Evolutionary conservation across 164 flowering plant genomes (phyloP).

Genomic region (Buxus sempervirens): DNA sequence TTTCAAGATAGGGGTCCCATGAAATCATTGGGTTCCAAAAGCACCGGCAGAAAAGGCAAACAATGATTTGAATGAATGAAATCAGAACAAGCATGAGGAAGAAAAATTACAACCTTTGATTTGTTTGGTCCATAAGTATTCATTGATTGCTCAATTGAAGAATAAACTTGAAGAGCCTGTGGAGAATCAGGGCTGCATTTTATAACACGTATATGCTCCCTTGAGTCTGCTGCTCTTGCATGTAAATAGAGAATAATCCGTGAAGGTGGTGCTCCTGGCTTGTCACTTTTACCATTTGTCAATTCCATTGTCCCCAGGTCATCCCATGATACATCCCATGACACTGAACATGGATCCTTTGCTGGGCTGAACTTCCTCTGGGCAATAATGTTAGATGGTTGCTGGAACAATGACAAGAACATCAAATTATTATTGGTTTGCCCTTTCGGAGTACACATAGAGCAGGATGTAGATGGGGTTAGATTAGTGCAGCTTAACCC

Average conservation of each 20-base stretch:
- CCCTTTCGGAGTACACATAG: background rate
- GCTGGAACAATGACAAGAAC: slow-evolving; percentile 37
- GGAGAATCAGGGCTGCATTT: slow-evolving; percentile 72
- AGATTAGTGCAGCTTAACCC: background rate
- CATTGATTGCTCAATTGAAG: slow-evolving; percentile 75
- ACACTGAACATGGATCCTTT: slow-evolving; percentile 87
- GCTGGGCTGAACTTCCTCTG: slow-evolving; percentile 95
- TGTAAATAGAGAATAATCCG: slow-evolving; percentile 60
- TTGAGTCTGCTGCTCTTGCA: slow-evolving; percentile 47
- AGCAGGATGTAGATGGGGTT: background rate
- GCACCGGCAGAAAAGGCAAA: too few species aligned
- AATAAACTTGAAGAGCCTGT: slow-evolving; percentile 72
- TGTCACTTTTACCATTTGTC: slow-evolving; percentile 74
- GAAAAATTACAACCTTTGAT: slow-evolving; percentile 51
- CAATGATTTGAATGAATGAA: too few species aligned
- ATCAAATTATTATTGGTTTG: background rate
- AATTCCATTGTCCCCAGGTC: slow-evolving; percentile 80
- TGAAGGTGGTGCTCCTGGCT: slow-evolving; percentile 61
- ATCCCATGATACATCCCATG: slow-evolving; percentile 94
- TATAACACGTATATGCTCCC: slow-evolving; percentile 64
- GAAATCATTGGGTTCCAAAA: too few species aligned
- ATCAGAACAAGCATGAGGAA: background rate
- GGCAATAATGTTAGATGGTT: slow-evolving; percentile 65
- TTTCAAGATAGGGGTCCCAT: too few species aligned
- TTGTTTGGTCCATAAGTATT: slow-evolving; percentile 65